Evolutionary conservation across 2,329 filamentous ascomycete genomes (phyloP), one percentile per base, ranked within the genome.

Genomic region (Aspergillus aculeatus): DNA sequence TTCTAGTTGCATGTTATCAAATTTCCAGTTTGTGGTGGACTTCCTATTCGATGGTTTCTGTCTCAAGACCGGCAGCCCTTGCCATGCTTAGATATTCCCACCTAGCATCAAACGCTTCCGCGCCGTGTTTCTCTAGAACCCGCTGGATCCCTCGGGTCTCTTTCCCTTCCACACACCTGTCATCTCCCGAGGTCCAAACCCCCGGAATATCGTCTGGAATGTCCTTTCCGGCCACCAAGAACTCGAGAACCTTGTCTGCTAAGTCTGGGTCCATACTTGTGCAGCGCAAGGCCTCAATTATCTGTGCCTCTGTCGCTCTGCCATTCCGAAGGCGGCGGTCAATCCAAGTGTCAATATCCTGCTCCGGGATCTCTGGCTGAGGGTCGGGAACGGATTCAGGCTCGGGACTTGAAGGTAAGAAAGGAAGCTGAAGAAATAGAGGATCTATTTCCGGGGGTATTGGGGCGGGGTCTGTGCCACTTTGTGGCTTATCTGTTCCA

Each of bases 141-240:
- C 67, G 68, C 41, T 74, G 60, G 23, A 81, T 69, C 2, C 62
- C 68, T 19, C 71, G 70, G 26, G 63, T 66, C 63, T 80, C 69
- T 3, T 47, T 49, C 9, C 71, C 73, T 41, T 73, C 64, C 32
- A 81, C 56, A 23, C 67, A 67, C 31, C 69, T 61, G 58, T 83
- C 81, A 58, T 83, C 81, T 44, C 75, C 70, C 10, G 71, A 61
- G 6, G 80, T 82, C 81, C 81, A 83, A 19, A 82, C 76, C 4
- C 81, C 81, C 16, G 62, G 72, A 56, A 78, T 73, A 54, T 79
- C 61, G 12, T 68, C 56, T 0, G 81, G 80, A 21, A 82, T 72
- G 1, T 63, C 66, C 16, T 74, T 67, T 4, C 73, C 74, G 24
- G 64, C 63, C 21, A 55, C 61, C 21, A 78, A 62, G 53, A 66